phyloP scores from a whole-genome alignment of 352 stramenopile genomes.

The Phytophthora pluvialis region DNA sequence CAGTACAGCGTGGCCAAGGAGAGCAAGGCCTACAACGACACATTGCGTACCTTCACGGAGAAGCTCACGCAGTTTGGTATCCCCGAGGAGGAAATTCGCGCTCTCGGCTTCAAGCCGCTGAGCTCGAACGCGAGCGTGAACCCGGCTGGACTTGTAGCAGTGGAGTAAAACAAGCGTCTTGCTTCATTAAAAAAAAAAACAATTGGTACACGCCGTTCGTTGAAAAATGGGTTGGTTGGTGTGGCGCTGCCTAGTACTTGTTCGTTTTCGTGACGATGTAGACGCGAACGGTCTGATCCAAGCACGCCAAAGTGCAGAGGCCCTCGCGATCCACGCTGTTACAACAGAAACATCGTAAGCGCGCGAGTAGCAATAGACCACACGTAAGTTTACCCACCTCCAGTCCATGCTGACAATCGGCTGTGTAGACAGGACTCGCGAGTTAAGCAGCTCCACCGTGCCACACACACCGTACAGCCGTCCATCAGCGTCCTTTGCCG shows the following conservation, averaged over 20 bases:
- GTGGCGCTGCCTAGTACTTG: conserved; percentile 78
- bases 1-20: conserved; percentile 76
- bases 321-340: conserved; percentile 91
- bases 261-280: conserved; percentile 97
- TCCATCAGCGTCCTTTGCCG: conserved; percentile 86
- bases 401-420: conserved; percentile 97
- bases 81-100: conserved; percentile 74
- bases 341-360: conserved; percentile 9
- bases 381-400: conserved; percentile 51
- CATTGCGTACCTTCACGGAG: conserved; percentile 71
- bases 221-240: conserved; percentile 1
- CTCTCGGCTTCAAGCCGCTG: conserved; percentile 66
- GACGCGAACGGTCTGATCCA: conserved; percentile 96
- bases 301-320: conserved; percentile 89
- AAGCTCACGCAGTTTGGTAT: conserved; percentile 76
- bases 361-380: conserved; percentile 2
- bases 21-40: conserved; percentile 83
- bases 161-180: conserved; percentile 42
- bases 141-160: conserved; percentile 74
- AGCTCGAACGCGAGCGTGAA: conserved; percentile 63
- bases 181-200: conserved; percentile 7
- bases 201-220: conserved; percentile 22
- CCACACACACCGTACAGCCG: conserved; percentile 90
- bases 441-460: conserved; percentile 95
- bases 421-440: conserved; percentile 95